These are phyloP conservation scores for Volvariella surrecta DNA, from an alignment of 1,284 basidiomycete species.

Conservation along the genomic window DNA sequence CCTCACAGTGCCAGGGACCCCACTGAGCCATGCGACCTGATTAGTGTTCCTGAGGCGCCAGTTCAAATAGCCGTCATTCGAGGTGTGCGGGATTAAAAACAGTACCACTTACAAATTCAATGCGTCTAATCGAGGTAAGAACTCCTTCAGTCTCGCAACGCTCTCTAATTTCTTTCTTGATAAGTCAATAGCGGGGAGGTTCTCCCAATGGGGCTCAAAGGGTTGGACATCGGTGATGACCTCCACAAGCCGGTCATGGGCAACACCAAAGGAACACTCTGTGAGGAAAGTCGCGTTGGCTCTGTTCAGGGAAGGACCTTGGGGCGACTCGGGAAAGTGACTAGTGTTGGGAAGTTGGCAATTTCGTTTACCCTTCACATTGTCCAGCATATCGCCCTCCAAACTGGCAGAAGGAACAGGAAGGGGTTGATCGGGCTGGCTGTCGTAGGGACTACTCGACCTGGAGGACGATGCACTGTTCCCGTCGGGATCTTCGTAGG, in stretches of 20 bases:
- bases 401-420: too few relatives aligned
- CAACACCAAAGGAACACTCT: constrained; percentile 91
- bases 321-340: constrained; percentile 37
- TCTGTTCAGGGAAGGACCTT: constrained; percentile 34
- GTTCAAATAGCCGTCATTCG: constrained; percentile 12
- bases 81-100: constrained; percentile 1
- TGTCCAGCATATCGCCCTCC: constrained; percentile 12
- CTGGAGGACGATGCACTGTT: constrained; percentile 57
- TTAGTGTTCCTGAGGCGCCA: constrained; percentile 59
- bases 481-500: constrained; percentile 32
- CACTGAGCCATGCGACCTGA: constrained; percentile 80
- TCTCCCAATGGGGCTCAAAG: constrained; percentile 93
- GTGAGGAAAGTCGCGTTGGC: constrained; percentile 86
- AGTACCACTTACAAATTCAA: constrained; percentile 65
- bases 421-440: constrained; percentile 25
- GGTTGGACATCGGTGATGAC: constrained; percentile 94
- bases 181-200: constrained; percentile 70
- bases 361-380: constrained; percentile 27
- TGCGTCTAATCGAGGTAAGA: constrained; percentile 79
- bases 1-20: constrained; percentile 71
- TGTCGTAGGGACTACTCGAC: constrained; percentile 36
- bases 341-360: background rate
- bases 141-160: constrained; percentile 89
- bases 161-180: constrained; percentile 79
- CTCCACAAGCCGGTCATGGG: constrained; percentile 85